A percentile compares a stretch with the other conserved stretches of the same genome.
Evolutionary conservation across 306 rosid species (phyloP).

Genomic region (Prosopis cineraria): DNA sequence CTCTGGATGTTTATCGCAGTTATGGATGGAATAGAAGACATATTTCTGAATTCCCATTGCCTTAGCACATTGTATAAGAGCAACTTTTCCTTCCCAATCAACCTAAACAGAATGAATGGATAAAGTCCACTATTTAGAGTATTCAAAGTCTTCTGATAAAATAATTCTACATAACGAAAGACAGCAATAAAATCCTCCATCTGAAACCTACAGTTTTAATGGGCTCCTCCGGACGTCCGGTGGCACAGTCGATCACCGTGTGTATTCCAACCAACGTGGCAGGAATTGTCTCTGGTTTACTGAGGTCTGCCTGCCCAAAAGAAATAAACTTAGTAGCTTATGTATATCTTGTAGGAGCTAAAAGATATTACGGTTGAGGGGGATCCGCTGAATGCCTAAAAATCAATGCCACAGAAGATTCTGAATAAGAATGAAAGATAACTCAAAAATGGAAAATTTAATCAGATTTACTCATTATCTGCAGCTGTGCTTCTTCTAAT

Average conservation of each 20-base stretch:
- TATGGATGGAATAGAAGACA: slow-evolving; percentile 91
- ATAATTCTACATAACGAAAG: neutral
- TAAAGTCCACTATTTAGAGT: slow-evolving; percentile 28
- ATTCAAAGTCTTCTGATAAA: neutral
- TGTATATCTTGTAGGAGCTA: neutral
- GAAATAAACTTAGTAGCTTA: slow-evolving; percentile 2
- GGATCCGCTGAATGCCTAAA: neutral
- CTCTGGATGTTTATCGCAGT: slow-evolving; percentile 94
- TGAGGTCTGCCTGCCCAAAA: slow-evolving; percentile 78
- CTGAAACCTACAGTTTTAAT: slow-evolving; percentile 61
- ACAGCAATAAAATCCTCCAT: neutral
- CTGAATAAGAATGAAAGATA: neutral
- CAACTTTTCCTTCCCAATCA: slow-evolving; percentile 99
- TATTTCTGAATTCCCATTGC: slow-evolving; percentile 98
- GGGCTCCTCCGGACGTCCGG: slow-evolving; percentile 97
- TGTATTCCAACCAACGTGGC: slow-evolving; percentile 94
- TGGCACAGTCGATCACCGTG: slow-evolving; percentile 91
- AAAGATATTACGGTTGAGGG: neutral
- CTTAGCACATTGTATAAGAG: slow-evolving; percentile 92
- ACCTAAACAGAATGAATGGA: slow-evolving; percentile 64
- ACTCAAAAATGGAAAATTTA: neutral
- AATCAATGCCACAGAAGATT: neutral
- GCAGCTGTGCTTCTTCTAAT: neutral
- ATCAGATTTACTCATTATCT: neutral
- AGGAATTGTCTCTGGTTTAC: slow-evolving; percentile 88